These are phyloP conservation scores for Entoloma clypeatum DNA, from an alignment of 1,284 basidiomycete species.

Conservation along the genomic window DNA sequence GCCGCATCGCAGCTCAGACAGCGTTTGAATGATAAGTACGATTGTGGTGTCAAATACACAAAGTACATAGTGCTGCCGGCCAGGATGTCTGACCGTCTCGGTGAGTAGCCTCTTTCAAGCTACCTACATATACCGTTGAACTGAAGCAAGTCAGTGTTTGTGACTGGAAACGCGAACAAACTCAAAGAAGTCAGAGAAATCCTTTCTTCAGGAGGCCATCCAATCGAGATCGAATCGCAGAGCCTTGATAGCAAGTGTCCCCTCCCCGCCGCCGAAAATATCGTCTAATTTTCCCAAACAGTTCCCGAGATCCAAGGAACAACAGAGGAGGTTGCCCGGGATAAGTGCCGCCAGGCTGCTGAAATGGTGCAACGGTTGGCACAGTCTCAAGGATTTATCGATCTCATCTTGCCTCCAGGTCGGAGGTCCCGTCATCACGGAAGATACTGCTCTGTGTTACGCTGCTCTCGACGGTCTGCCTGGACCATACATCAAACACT, in stretches of 20 bases:
- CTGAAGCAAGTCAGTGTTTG: conserved; percentile 64
- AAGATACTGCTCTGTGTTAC: conserved; percentile 95
- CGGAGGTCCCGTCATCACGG: conserved; percentile 88
- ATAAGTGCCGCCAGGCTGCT: conserved; percentile 85
- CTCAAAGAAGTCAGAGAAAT: conserved; percentile 85
- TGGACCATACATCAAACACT: conserved; percentile 97
- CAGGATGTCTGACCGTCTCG: conserved; percentile 19
- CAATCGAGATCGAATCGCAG: conserved; percentile 64
- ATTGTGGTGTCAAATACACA: too few relatives aligned
- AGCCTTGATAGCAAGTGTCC: conserved; percentile 61
- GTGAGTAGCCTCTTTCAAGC: conserved; percentile 10
- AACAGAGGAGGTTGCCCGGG: conserved; percentile 85
- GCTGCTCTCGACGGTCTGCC: conserved; percentile 87
- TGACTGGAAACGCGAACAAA: conserved; percentile 95
- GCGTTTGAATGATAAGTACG: too few relatives aligned
- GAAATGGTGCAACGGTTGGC: conserved; percentile 52
- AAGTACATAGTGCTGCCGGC: too few relatives aligned
- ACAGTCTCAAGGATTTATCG: conserved; percentile 2
- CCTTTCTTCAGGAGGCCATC: conserved; percentile 49
- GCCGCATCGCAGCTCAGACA: conserved; percentile 2
- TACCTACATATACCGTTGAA: not conserved
- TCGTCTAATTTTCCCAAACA: conserved; percentile 26
- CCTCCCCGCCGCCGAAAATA: conserved; percentile 16
- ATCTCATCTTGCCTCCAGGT: conserved; percentile 40
- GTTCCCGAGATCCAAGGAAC: conserved; percentile 95